Base-by-base conservation (phyloP, 2,329 filamentous ascomycete species). In the Beauveria asiatica region DNA sequence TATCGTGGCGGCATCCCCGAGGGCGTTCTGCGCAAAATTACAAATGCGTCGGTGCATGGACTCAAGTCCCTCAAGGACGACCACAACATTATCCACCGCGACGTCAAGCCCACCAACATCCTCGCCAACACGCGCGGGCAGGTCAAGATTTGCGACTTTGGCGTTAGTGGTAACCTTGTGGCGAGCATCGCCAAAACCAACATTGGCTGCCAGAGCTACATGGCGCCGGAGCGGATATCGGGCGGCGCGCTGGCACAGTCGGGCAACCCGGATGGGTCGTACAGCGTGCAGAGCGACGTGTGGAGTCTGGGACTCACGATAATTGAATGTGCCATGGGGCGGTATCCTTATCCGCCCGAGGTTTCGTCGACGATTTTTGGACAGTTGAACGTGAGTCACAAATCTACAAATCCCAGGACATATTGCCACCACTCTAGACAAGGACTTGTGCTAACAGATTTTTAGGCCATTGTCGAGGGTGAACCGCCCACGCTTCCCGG, bases 61-160 rank as follows among this genome's bases (percentile, higher is more conserved):
- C 79, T 99, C 63, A 97, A 96, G 76, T 86, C 87, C 21, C 77
- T 99, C 62, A 99, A 99, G 73, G 94, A 99, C 64, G 92, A 97
- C 63, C 94, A 99, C 78, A 97, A 96, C 75, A 99, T 99, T 74
- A 99, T 99, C 65, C 94, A 99, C 72, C 88, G 94, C 65, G 94
- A 99, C 70, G 94, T 99, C 65, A 99, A 99, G 74, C 94, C 94
- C 1, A 99, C 94, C n/a, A 99, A 99, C 69, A 97, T 99, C 62
- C 80, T 99, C 1, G 85, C 91, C 72, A 99, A 97, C 74, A 89
- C 87, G 2, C 83, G 83, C 46, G 94, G 94, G 1, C 92, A 97
- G 70, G 82, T 97, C 78, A 99, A 99, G 76, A 96, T 99, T 61
- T 99, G 94, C 74, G 94, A 99, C 74, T 99, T 99, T 72, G 94